Evolutionary conservation across 2,329 filamentous ascomycete genomes (phyloP).

Genomic region (Microsporum canis): DNA sequence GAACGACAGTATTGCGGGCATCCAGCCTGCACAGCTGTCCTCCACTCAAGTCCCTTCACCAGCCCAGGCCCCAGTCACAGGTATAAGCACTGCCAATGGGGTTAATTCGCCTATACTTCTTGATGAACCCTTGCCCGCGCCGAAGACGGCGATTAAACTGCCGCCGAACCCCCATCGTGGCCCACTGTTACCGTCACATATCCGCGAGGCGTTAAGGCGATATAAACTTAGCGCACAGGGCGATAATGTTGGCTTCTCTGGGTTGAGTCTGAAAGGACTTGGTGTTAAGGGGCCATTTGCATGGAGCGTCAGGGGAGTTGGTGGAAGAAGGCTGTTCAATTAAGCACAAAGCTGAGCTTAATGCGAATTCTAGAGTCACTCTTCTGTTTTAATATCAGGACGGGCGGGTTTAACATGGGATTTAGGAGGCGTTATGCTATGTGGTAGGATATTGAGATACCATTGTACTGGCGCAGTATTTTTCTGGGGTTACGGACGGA

Average conservation of each 20-base stretch:
- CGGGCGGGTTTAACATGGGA: not conserved
- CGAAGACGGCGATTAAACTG: constrained; percentile 19
- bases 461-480: not conserved
- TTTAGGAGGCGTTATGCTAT: not conserved
- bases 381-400: not conserved
- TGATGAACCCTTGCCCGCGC: not conserved
- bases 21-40: not conserved
- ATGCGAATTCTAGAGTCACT: not conserved
- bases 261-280: constrained; percentile 36
- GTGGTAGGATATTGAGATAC: not conserved
- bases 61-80: not conserved
- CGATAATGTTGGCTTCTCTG: constrained; percentile 38
- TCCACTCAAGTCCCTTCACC: not conserved
- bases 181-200: constrained; percentile 38
- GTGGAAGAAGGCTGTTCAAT: constrained; percentile 36
- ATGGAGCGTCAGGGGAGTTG: constrained; percentile 32
- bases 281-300: constrained; percentile 34
- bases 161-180: constrained; percentile 38
- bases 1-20: not conserved
- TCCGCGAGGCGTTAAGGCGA: constrained; percentile 40
- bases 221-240: constrained; percentile 40
- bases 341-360: constrained; percentile 15
- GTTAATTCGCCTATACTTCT: not conserved
- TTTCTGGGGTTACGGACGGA: not conserved
- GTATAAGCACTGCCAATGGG: not conserved